phyloP scores from a whole-genome alignment of 2,329 filamentous ascomycete genomes.

The Neurospora crassa region DNA sequence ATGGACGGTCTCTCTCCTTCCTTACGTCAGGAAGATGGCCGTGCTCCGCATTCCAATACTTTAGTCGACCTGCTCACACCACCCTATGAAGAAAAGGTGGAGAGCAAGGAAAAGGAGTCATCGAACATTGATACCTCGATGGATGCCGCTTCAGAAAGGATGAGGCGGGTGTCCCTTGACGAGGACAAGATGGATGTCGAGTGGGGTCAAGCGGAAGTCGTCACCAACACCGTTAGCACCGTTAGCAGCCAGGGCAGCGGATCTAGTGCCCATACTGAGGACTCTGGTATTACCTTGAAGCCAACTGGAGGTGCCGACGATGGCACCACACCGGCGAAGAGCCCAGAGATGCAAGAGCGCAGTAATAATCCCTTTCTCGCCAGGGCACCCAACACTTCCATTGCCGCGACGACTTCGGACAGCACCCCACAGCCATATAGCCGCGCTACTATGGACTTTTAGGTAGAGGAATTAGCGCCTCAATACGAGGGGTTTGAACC shows the following conservation, averaged over 20 bases:
- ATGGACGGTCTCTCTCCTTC: background rate
- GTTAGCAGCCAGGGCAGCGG: background rate
- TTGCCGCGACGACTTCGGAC: background rate
- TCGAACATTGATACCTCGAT: background rate
- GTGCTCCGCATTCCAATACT: background rate
- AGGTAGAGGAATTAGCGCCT: background rate
- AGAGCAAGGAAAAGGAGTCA: slow-evolving; percentile 2
- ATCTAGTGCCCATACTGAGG: background rate
- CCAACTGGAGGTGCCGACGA: background rate
- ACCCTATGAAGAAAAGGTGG: slow-evolving; percentile 5
- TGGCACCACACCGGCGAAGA: background rate
- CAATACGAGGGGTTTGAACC: background rate
- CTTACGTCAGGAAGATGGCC: background rate
- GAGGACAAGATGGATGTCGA: slow-evolving; percentile 1
- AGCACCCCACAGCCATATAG: background rate
- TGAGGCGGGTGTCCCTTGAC: slow-evolving; percentile 11
- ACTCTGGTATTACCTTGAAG: background rate
- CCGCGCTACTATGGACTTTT: background rate
- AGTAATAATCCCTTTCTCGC: background rate
- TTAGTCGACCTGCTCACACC: background rate
- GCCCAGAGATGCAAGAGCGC: slow-evolving; percentile 14
- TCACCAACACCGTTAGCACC: background rate
- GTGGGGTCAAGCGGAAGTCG: background rate
- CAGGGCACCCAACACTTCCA: background rate
- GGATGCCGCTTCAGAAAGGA: background rate